Evolutionary conservation across 768 basidiomycete genomes (phyloP).

Genomic region (Phylloporus rhodoxanthus): DNA sequence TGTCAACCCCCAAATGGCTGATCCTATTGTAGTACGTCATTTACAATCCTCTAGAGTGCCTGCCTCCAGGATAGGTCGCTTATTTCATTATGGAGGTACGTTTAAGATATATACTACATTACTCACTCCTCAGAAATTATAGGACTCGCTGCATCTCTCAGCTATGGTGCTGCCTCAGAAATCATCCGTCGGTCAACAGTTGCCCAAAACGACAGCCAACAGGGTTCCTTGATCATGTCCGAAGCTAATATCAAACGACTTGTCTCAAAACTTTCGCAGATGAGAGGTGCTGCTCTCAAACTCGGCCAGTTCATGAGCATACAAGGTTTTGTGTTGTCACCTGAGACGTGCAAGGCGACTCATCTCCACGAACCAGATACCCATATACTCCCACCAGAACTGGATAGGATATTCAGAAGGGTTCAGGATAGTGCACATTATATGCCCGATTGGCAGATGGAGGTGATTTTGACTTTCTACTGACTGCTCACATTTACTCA

Average conservation of each 20-base stretch:
- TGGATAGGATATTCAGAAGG: conserved; percentile 81
- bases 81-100: conserved; percentile 92
- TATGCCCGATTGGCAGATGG: conserved; percentile 99
- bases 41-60: conserved; percentile 85
- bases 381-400: conserved; percentile 77
- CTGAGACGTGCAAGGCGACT: background rate
- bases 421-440: conserved; percentile 97
- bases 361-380: conserved; percentile 52
- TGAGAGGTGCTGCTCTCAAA: conserved; percentile 96
- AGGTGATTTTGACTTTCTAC: conserved; percentile 43
- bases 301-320: conserved; percentile 97
- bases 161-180: conserved; percentile 87
- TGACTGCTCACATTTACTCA: background rate
- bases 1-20: background rate
- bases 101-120: background rate
- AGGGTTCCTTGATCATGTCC: conserved; percentile 70
- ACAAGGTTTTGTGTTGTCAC: conserved; percentile 50
- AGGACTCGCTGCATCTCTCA: conserved; percentile 89
- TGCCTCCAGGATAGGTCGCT: conserved; percentile 77
- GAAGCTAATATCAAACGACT: conserved; percentile 87
- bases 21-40: conserved; percentile 30
- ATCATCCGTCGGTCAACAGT: conserved; percentile 62
- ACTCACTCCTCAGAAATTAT: background rate
- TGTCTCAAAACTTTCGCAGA: conserved; percentile 87
- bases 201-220: conserved; percentile 26